Evolutionary conservation across 768 basidiomycete species (phyloP).

Genomic region (Hygrophorus pudorinus): DNA sequence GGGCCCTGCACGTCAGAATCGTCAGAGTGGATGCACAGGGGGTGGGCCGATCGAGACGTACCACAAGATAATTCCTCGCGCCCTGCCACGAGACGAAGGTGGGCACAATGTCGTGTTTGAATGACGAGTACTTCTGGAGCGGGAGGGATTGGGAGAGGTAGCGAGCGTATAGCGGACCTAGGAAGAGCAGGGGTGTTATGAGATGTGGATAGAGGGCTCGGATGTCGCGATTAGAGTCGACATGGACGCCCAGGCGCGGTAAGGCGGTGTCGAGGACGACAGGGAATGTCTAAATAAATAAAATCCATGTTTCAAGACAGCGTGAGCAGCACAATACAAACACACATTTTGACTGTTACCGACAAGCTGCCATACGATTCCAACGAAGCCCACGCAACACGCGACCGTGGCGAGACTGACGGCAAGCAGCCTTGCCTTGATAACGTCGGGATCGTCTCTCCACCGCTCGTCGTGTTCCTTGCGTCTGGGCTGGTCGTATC

Average conservation of each 20-base stretch:
- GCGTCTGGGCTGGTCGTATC: conserved; percentile 16
- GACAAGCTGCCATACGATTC: conserved; percentile 25
- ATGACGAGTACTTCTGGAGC: conserved; percentile 41
- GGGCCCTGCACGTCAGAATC: conserved; percentile 48
- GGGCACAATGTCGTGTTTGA: conserved; percentile 26
- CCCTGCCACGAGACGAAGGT: conserved; percentile 46
- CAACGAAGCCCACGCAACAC: conserved; percentile 43
- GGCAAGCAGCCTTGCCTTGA: conserved; percentile 65
- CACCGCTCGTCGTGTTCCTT: conserved; percentile 35
- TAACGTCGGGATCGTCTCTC: conserved; percentile 81
- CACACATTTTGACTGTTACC: conserved; percentile 16
- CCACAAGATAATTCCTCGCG: conserved; percentile 57
- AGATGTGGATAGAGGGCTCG: conserved; percentile 39
- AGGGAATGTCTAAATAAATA: conserved; percentile 7
- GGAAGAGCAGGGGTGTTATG: conserved; percentile 62
- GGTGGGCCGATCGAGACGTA: conserved; percentile 16
- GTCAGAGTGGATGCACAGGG: background rate
- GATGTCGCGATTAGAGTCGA: conserved; percentile 3
- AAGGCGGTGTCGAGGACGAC: conserved; percentile 22
- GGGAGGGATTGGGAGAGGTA: conserved; percentile 42
- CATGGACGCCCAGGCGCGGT: conserved; percentile 28
- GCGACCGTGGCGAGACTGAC: conserved; percentile 53
- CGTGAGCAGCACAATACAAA: background rate
- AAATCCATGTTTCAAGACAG: background rate
- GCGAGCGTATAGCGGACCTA: conserved; percentile 63